These are phyloP conservation scores for Kuraishia ogatae DNA, from an alignment of 805 yeast genomes.

Conservation along the genomic window DNA sequence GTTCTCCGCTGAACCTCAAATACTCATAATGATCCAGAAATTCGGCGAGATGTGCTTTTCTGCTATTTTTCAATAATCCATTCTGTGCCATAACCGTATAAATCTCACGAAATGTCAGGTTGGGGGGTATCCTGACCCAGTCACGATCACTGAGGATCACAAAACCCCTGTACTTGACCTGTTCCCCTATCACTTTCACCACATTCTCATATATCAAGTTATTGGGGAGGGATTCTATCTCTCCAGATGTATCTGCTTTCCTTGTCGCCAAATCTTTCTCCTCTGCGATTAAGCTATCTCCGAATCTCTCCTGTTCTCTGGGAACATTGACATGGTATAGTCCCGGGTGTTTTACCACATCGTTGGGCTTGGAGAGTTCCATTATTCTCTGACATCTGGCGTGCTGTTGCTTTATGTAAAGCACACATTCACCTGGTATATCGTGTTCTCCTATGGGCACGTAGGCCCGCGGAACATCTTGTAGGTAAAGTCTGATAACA, in stretches of 20 bases:
- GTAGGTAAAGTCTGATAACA: slow-evolving; percentile 45
- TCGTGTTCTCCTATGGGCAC: slow-evolving; percentile 60
- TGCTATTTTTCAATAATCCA: slow-evolving; percentile 2
- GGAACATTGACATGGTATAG: slow-evolving; percentile 18
- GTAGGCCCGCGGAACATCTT: slow-evolving; percentile 74
- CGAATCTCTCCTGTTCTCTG: neutral
- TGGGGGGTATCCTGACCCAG: slow-evolving; percentile 23
- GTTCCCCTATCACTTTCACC: slow-evolving; percentile 50
- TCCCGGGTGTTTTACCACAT: slow-evolving; percentile 41
- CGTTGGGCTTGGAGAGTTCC: slow-evolving; percentile 31
- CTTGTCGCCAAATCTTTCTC: neutral
- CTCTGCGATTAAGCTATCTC: neutral
- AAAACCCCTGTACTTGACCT: slow-evolving; percentile 39
- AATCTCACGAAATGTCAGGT: slow-evolving; percentile 33
- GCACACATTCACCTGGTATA: slow-evolving; percentile 38
- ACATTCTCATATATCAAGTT: slow-evolving; percentile 41
- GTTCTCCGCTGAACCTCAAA: slow-evolving; percentile 55
- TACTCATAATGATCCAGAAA: slow-evolving; percentile 55
- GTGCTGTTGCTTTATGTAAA: slow-evolving; percentile 29
- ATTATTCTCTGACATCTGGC: slow-evolving; percentile 32
- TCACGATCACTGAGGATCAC: slow-evolving; percentile 24
- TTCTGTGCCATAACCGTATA: slow-evolving; percentile 24
- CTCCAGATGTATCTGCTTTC: neutral
- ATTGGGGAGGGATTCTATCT: slow-evolving; percentile 14
- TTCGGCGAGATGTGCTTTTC: slow-evolving; percentile 9